These are phyloP conservation scores for Phytophthora boehmeriae DNA, from an alignment of 352 stramenopile genomes.

Conservation along the genomic window DNA sequence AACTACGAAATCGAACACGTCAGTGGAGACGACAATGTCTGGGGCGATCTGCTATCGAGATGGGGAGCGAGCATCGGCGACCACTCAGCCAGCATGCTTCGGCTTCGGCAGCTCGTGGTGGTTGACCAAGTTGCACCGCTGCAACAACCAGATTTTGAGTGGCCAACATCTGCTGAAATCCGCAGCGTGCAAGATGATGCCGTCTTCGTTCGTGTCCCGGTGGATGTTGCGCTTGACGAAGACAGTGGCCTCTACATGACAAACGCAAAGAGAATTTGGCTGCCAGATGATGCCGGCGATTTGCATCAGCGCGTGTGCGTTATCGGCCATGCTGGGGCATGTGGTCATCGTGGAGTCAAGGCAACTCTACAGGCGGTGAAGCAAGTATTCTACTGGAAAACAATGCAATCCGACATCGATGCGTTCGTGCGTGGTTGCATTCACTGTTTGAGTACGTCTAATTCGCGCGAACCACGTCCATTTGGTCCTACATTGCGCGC, in stretches of 20 bases:
- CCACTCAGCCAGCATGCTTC: no score
- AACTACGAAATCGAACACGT: slow-evolving; percentile 27
- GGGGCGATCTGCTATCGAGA: slow-evolving; percentile 8
- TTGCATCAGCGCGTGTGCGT: slow-evolving; percentile 30
- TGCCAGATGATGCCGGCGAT: slow-evolving; percentile 2
- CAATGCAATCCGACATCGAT: slow-evolving; percentile 4
- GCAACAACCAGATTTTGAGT: neutral
- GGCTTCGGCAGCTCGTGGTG: neutral
- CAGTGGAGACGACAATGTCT: slow-evolving; percentile 4
- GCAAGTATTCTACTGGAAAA: slow-evolving; percentile 12
- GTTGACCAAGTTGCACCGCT: slow-evolving; percentile 1
- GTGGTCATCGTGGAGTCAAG: slow-evolving; percentile 19
- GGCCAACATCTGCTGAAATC: neutral
- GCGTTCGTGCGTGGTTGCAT: slow-evolving; percentile 22
- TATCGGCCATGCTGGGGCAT: slow-evolving; percentile 21
- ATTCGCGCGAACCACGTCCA: slow-evolving; percentile 7
- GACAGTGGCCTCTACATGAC: neutral
- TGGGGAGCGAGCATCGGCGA: slow-evolving; percentile 3
- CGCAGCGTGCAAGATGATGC: neutral
- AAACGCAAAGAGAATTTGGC: neutral
- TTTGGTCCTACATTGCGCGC: slow-evolving; percentile 23
- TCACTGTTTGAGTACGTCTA: slow-evolving; percentile 10
- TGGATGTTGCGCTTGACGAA: neutral
- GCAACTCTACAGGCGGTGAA: slow-evolving; percentile 6
- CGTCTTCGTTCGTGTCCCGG: no score